Conservation (phyloP, 352 stramenopile species). For the Phytophthora pisi region DNA sequence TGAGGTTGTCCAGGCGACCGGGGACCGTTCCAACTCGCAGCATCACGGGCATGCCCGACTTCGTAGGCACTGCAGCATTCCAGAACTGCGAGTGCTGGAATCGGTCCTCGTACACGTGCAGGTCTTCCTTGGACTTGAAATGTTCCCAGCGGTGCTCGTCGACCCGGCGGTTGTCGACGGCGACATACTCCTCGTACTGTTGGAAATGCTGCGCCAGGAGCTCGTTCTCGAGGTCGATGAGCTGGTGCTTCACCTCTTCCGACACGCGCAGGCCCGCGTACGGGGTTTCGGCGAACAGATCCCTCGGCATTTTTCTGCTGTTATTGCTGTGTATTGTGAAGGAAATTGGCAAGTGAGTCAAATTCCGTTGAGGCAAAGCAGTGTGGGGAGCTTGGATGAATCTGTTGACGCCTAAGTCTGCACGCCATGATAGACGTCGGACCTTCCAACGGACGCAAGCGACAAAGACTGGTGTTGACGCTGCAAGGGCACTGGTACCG, state of each 20-base stretch:
- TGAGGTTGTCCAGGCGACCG: constrained; percentile 40
- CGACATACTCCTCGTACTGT: constrained; percentile 49
- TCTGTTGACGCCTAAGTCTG: neutral
- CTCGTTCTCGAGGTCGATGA: constrained; percentile 36
- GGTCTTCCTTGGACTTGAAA: constrained; percentile 47
- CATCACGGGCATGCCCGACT: constrained; percentile 17
- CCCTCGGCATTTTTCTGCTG: constrained; percentile 25
- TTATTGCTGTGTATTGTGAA: neutral
- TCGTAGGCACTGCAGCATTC: neutral
- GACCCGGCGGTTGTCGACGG: constrained; percentile 32
- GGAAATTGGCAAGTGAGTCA: neutral
- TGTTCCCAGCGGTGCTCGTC: constrained; percentile 48
- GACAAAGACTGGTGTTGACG: neutral
- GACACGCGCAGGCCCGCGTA: constrained; percentile 36
- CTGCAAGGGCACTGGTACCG: neutral
- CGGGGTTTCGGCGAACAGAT: constrained; percentile 32
- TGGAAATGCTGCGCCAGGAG: constrained; percentile 39
- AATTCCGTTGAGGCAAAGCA: neutral
- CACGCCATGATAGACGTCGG: neutral
- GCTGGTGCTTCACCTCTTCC: constrained; percentile 22
- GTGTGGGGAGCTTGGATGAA: neutral
- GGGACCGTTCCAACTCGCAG: constrained; percentile 28
- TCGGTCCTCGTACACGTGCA: constrained; percentile 52
- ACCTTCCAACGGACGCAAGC: constrained; percentile 1
- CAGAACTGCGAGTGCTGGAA: neutral